These are phyloP conservation scores for Tolypocladium sp. DNA, from an alignment of 2,329 filamentous ascomycete genomes.

Conservation along the genomic window DNA sequence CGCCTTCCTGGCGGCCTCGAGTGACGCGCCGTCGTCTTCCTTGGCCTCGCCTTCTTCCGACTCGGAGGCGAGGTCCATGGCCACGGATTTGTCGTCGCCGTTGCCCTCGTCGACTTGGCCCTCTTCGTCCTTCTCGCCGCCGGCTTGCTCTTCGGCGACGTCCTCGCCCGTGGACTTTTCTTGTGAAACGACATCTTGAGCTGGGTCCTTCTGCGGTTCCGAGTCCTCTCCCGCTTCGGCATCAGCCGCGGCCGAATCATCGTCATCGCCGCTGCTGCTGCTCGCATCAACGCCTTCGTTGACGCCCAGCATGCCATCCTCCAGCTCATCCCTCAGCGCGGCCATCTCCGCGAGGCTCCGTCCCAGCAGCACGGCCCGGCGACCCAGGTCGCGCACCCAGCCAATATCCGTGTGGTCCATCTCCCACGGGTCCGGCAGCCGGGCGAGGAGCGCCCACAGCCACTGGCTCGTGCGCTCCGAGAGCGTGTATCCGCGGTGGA, in stretches of 20 bases:
- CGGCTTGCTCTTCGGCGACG: constrained; percentile 10
- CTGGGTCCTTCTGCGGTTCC: background rate
- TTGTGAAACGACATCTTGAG: background rate
- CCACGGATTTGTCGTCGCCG: constrained; percentile 20
- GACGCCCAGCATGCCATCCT: constrained; percentile 29
- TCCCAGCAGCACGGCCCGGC: constrained; percentile 58
- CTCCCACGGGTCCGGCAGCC: constrained; percentile 64
- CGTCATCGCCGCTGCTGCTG: constrained; percentile 21
- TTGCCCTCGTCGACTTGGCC: background rate
- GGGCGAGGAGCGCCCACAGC: constrained; percentile 76
- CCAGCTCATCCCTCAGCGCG: constrained; percentile 32
- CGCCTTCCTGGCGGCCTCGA: constrained; percentile 38
- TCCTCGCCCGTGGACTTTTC: constrained; percentile 4
- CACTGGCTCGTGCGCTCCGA: constrained; percentile 65
- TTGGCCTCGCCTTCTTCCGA: constrained; percentile 28
- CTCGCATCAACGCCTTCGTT: constrained; percentile 38
- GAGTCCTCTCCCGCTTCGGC: background rate
- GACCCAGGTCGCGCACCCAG: constrained; percentile 69
- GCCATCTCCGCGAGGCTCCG: constrained; percentile 45
- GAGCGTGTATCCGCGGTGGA: constrained; percentile 49
- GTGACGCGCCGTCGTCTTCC: constrained; percentile 22
- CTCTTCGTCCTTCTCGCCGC: constrained; percentile 8
- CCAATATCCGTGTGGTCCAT: constrained; percentile 68
- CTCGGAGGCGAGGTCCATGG: constrained; percentile 33
- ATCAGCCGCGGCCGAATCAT: too few relatives aligned